Base-by-base conservation (phyloP, 1,284 basidiomycete genomes). In the Leccinum fallax region DNA sequence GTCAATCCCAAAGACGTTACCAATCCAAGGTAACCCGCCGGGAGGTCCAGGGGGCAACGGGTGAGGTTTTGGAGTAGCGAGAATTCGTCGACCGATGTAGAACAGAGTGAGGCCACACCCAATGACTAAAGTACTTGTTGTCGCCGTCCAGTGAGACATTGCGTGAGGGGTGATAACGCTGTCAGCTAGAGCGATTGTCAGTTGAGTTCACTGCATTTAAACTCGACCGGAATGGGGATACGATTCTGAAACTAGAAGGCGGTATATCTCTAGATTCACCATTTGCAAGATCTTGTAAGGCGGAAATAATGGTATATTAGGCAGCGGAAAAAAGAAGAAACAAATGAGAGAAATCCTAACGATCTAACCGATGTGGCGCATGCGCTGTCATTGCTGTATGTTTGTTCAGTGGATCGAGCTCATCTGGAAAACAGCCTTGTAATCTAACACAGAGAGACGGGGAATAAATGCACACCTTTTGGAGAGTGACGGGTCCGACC, bases 11-110 rank as follows among this genome's bases (percentile, higher is more conserved):
- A 62, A 30, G 11, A 63, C 53, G 2, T 38, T 63, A 11, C 62
- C 59, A 0, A 65, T 7, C 63, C 52, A 63, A 24, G 24, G 24
- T 24, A 24, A 24, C 24, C 24, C 24, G 24, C 24, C 24, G 24
- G 59, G 64, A 21, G 62, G 62, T 11, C 62, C 64, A 1, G 64
- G 62, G 3, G 62, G 64, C 4, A 65, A 32, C 15, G 38, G 38
- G 38, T 38, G 15, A 16, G 38, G 8, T 16, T 38, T 38, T 38
- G 38, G 38, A 38, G 15, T 43, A 9, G 4, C 1, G 19, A 32
- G 26, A 19, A 16, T 24, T 15, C n/a, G 46, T 49, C 53, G 34
- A 32, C 13, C 51, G 9, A 60, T 38, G 38, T 38, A 38, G 15
- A 38, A 16, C 16, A 38, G 38, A 16, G 38, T 38, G 15, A 38